Conservation (phyloP, 306 rosid genomes). For the Cucumis hystrix region DNA sequence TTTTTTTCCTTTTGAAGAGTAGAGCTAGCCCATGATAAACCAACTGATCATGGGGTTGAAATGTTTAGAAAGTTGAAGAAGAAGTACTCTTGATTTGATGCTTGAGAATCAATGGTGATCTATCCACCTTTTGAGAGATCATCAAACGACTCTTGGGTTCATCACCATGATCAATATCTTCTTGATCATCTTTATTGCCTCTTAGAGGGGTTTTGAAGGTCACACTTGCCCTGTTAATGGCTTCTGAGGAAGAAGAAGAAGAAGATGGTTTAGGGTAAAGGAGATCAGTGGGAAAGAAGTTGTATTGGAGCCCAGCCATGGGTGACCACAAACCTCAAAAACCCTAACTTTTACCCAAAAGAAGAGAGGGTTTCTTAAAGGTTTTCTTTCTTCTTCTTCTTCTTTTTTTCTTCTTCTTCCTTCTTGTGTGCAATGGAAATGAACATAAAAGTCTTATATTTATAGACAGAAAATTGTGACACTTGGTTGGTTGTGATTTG, state of each 20-base stretch:
- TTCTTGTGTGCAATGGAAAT: not conserved
- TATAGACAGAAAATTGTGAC: not conserved
- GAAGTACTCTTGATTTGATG: not conserved
- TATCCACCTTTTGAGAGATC: not conserved
- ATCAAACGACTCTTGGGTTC: not conserved
- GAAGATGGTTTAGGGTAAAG: not conserved
- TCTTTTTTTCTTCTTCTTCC: not conserved
- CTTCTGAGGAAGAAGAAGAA: conserved; percentile 1
- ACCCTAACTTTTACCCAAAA: not conserved
- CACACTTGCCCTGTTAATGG: not conserved
- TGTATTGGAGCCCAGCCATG: conserved; percentile 6
- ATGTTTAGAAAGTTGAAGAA: not conserved
- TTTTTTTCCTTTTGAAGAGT: not conserved
- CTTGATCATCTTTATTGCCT: not conserved
- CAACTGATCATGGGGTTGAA: not conserved
- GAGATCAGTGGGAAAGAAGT: conserved; percentile 5
- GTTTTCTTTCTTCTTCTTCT: not conserved
- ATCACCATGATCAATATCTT: not conserved
- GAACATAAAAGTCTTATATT: not conserved
- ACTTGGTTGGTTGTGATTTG: conserved; percentile 2
- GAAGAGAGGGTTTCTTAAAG: not conserved
- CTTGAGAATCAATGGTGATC: not conserved
- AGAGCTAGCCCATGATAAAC: not conserved
- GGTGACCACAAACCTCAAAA: not conserved
- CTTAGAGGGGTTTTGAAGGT: not conserved